Conservation (phyloP, 371 early-diverging fungal species). For the Mortierella sp. region DNA sequence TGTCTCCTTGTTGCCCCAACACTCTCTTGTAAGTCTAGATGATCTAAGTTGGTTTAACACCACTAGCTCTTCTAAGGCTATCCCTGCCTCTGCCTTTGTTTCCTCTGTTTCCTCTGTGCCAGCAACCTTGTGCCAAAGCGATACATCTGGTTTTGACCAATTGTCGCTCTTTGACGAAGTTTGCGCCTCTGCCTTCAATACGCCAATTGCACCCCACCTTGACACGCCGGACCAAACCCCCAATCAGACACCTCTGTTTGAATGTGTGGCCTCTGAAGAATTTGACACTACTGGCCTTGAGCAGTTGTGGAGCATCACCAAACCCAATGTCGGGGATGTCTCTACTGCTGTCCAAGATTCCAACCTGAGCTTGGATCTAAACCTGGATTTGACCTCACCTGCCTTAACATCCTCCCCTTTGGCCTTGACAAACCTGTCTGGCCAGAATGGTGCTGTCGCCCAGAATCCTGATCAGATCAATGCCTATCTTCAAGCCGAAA, state of each 20-base stretch:
- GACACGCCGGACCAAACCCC: constrained; percentile 58
- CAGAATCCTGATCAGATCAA: constrained; percentile 16
- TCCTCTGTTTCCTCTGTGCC: constrained; percentile 31
- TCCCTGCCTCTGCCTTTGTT: constrained; percentile 24
- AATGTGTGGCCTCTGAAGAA: constrained; percentile 55
- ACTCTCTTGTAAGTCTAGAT: constrained; percentile 32
- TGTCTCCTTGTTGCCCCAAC: constrained; percentile 26
- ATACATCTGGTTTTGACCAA: constrained; percentile 50
- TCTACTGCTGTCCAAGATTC: constrained; percentile 11
- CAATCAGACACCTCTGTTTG: constrained; percentile 48
- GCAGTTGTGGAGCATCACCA: constrained; percentile 28
- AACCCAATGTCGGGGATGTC: neutral
- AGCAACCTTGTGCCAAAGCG: constrained; percentile 20
- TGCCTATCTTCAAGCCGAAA: constrained; percentile 57
- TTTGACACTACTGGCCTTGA: constrained; percentile 27
- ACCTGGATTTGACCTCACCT: constrained; percentile 17
- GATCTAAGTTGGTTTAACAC: constrained; percentile 36
- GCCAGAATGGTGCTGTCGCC: constrained; percentile 10
- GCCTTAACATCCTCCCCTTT: neutral
- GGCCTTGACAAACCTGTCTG: constrained; percentile 23
- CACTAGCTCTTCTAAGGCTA: constrained; percentile 19
- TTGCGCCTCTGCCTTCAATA: constrained; percentile 46
- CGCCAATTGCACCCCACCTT: constrained; percentile 49
- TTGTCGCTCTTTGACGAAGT: constrained; percentile 51
- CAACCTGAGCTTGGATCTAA: constrained; percentile 13